These are phyloP conservation scores for Calonectria naviculata DNA, from an alignment of 2,329 filamentous ascomycete genomes.

Conservation along the genomic window DNA sequence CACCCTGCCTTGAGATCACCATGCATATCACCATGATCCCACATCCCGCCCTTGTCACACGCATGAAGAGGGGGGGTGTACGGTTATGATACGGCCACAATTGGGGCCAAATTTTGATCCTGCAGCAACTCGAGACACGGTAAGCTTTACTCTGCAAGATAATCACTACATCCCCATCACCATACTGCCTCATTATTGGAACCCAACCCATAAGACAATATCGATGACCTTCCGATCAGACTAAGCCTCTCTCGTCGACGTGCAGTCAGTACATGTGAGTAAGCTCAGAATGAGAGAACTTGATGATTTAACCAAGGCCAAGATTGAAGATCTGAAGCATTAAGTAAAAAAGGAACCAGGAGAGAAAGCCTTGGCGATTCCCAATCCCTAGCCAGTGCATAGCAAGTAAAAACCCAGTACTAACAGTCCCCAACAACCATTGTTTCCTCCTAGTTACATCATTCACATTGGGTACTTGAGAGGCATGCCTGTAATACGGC, in stretches of 20 bases:
- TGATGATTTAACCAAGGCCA: conserved; percentile 12
- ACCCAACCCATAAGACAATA: conserved; percentile 25
- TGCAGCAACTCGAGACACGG: conserved; percentile 12
- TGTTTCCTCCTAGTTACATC: not conserved
- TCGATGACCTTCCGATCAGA: conserved; percentile 6
- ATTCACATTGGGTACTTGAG: not conserved
- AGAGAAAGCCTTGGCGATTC: not conserved
- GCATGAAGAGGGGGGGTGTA: not conserved
- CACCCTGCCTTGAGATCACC: not conserved
- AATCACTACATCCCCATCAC: conserved; percentile 20
- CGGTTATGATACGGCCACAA: not conserved
- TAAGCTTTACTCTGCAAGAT: not conserved
- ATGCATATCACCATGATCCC: conserved; percentile 13
- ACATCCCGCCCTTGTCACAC: not conserved
- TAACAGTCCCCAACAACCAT: not conserved
- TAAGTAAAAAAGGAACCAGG: not conserved
- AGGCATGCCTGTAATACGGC: not conserved
- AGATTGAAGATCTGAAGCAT: too few species aligned
- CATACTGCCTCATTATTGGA: conserved; percentile 22
- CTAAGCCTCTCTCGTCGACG: conserved; percentile 24
- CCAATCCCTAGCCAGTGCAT: too few species aligned
- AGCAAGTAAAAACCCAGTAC: not conserved
- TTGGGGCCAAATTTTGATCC: conserved; percentile 3
- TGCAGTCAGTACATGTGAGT: conserved; percentile 25
- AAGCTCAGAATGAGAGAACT: conserved; percentile 2